These are phyloP conservation scores for Ustilago cynodontis DNA, from an alignment of 1,284 basidiomycete genomes.

Conservation along the genomic window DNA sequence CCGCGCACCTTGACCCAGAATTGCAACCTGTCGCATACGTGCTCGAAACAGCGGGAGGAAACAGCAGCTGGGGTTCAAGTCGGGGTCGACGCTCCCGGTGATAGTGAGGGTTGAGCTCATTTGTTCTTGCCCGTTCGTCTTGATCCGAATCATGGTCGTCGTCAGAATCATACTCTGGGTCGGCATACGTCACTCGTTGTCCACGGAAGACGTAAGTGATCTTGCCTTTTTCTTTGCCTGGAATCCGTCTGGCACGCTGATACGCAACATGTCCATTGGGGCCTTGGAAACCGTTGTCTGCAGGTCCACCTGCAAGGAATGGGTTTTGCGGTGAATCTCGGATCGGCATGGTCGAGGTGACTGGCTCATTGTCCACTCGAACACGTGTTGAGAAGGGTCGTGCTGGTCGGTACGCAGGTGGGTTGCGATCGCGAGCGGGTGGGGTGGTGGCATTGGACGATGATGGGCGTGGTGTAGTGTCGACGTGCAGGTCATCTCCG, in stretches of 20 bases:
- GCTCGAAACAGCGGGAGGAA: constrained; percentile 24
- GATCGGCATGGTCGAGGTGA: constrained; percentile 32
- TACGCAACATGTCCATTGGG: constrained; percentile 39
- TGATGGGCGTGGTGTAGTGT: constrained; percentile 22
- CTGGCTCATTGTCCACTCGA: constrained; percentile 28
- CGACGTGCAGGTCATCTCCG: constrained; percentile 5
- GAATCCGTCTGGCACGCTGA: constrained; percentile 36
- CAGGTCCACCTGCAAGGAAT: constrained; percentile 66
- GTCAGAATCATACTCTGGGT: constrained; percentile 56
- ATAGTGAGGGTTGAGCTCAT: constrained; percentile 37
- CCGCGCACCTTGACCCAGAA: neutral
- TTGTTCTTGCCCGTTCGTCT: constrained; percentile 20
- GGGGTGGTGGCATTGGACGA: constrained; percentile 20
- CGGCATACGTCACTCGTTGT: constrained; percentile 56
- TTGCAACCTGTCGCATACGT: neutral
- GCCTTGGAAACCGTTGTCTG: constrained; percentile 60
- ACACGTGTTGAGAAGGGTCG: constrained; percentile 29
- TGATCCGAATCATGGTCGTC: constrained; percentile 52
- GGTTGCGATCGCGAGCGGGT: neutral
- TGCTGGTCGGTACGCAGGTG: constrained; percentile 18
- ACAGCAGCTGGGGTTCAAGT: constrained; percentile 47
- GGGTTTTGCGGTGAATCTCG: constrained; percentile 65
- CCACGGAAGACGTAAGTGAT: constrained; percentile 63
- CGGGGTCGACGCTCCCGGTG: constrained; percentile 32
- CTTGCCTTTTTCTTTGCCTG: constrained; percentile 48